These are phyloP conservation scores for Leucocoprinus leucothites DNA, from an alignment of 768 basidiomycete genomes.

Conservation along the genomic window DNA sequence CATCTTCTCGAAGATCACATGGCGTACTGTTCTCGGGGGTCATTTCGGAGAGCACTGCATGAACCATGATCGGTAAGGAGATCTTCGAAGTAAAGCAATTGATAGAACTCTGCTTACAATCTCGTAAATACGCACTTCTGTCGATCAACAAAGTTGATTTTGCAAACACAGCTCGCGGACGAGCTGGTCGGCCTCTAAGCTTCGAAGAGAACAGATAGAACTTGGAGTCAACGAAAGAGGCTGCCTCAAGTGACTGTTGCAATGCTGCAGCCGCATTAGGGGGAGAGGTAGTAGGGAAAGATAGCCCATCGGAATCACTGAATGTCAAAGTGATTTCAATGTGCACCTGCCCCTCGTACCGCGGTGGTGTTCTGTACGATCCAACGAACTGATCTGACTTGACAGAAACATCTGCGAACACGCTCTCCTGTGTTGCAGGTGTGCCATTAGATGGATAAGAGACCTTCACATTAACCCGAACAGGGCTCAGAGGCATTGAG, in stretches of 20 bases:
- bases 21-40: neutral
- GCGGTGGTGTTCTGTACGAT: neutral
- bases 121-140: neutral
- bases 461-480: neutral
- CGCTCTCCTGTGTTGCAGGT: neutral
- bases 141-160: conserved; percentile 5
- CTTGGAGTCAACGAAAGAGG: conserved; percentile 11
- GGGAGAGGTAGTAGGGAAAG: neutral
- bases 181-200: neutral
- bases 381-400: neutral
- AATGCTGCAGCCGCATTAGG: neutral
- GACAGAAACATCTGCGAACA: neutral
- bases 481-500: neutral
- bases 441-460: neutral
- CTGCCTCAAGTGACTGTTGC: neutral
- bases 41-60: neutral
- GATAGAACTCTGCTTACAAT: neutral
- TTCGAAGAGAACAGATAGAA: conserved; percentile 11
- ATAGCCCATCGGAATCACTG: neutral
- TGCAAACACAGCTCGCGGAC: conserved; percentile 2
- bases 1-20: conserved; percentile 3
- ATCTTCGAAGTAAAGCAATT: too few species aligned
- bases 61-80: neutral
- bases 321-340: conserved; percentile 4
- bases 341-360: neutral